Conservation (phyloP, 352 stramenopile genomes). For the Phytophthora lateralis region DNA sequence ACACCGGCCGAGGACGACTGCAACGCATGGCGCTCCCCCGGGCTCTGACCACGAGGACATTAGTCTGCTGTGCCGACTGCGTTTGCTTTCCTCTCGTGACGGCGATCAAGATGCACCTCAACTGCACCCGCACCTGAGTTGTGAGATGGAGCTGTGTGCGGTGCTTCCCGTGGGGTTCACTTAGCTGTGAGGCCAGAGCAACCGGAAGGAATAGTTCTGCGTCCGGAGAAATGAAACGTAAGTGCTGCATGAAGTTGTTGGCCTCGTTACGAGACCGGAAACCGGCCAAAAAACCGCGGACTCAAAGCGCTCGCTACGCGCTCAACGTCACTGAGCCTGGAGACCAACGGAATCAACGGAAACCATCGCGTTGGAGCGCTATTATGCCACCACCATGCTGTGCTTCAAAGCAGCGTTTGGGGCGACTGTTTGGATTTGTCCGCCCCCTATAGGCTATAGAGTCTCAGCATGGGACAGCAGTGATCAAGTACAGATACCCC, state of each 20-base stretch:
- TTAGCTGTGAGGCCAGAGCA: not conserved
- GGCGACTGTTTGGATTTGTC: constrained; percentile 10
- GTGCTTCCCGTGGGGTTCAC: constrained; percentile 19
- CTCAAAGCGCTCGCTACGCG: constrained; percentile 6
- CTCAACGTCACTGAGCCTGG: constrained; percentile 2
- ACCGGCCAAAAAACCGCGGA: constrained; percentile 1
- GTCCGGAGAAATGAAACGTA: constrained; percentile 14
- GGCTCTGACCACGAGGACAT: not conserved
- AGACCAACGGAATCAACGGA: not conserved
- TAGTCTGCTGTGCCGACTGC: no score
- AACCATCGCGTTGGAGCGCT: not conserved
- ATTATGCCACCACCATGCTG: not conserved
- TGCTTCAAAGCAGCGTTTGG: not conserved
- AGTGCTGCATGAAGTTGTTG: not conserved
- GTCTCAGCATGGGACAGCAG: constrained; percentile 6
- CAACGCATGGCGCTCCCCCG: no score
- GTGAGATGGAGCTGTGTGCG: constrained; percentile 18
- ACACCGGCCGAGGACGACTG: not conserved
- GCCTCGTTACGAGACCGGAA: not conserved
- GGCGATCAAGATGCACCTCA: not conserved
- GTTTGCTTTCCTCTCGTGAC: not conserved
- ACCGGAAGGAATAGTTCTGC: constrained; percentile 12
- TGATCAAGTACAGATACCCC: constrained; percentile 10
- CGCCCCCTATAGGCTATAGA: not conserved
- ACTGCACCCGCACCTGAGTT: constrained; percentile 20